Percentiles rank a stretch among this genome's conserved stretches.
These are phyloP conservation scores for Boletus coccyginus DNA, from an alignment of 768 basidiomycete genomes.

Conservation along the genomic window DNA sequence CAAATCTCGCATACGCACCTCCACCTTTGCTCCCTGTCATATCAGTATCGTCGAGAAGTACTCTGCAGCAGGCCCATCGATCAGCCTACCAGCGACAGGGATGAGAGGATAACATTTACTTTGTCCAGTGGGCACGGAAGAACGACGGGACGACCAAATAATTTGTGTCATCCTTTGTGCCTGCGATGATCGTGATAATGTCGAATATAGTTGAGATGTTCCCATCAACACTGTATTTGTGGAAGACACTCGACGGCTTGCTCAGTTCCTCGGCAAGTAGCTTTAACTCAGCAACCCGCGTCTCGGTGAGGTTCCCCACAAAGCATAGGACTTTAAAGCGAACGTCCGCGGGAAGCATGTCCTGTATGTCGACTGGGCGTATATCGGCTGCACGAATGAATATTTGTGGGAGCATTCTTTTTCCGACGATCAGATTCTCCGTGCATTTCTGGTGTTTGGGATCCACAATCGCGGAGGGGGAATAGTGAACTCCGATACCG, in stretches of 20 bases:
- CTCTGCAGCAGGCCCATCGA: slow-evolving; percentile 18
- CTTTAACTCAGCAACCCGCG: slow-evolving; percentile 20
- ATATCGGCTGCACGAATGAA: slow-evolving; percentile 37
- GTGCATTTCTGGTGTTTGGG: slow-evolving; percentile 32
- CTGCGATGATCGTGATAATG: slow-evolving; percentile 26
- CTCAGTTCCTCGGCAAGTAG: slow-evolving; percentile 27
- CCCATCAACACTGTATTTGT: slow-evolving; percentile 24
- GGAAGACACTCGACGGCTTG: slow-evolving; percentile 27
- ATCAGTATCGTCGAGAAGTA: slow-evolving; percentile 37
- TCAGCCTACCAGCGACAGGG: neutral
- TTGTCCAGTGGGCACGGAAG: slow-evolving; percentile 42
- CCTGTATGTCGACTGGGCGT: slow-evolving; percentile 39
- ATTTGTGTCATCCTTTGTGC: slow-evolving; percentile 33
- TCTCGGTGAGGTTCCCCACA: slow-evolving; percentile 26
- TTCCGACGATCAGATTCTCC: slow-evolving; percentile 33
- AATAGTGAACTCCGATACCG: slow-evolving; percentile 41
- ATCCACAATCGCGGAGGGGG: slow-evolving; percentile 35
- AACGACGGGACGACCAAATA: slow-evolving; percentile 34
- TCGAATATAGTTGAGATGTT: slow-evolving; percentile 32
- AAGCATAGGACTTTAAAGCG: slow-evolving; percentile 40
- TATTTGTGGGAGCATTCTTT: slow-evolving; percentile 37
- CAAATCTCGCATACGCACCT: slow-evolving; percentile 33
- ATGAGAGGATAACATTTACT: slow-evolving; percentile 28
- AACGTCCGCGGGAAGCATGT: slow-evolving; percentile 37
- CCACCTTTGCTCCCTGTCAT: slow-evolving; percentile 32